Base-by-base conservation (phyloP, 192 early-diverging fungal genomes). In the Nowakowskiella sp. region DNA sequence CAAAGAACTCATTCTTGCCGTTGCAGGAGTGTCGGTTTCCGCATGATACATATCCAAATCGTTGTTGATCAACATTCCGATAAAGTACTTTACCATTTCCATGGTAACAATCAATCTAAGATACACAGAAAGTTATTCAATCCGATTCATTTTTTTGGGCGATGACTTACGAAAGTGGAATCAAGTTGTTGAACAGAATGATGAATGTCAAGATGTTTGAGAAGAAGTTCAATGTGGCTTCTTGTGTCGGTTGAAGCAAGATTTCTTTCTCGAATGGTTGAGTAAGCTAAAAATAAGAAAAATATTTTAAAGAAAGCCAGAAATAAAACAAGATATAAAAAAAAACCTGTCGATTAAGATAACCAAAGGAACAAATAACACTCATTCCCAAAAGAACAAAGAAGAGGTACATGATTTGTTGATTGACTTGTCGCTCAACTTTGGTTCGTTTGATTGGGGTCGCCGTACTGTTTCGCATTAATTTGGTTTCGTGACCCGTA, bases 121-220 rank as follows among this genome's bases (percentile, higher is more conserved):
- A 49, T 8, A 2, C 57, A 43, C 46, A 53, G 46, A 13, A 42
- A 52, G 47, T 8, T 53, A 50, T 28, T 0, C 6, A 30, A 21
- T 8, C 30, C 9, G 44, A 2, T 30, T 29, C 31, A 1, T n/a
- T n/a, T n/a, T n/a, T n/a, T n/a, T n/a, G n/a, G n/a, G n/a, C n/a
- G n/a, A n/a, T 39, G 2, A 36, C 21, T 56, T 62, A 87, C 82
- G 78, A 87, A 61, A 99, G 88, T 9, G 95, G 95, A 67, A 99
- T 99, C 69, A 99, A 77, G 70, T 92, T 97, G 81, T 99, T 99
- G 78, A 89, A 99, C 39, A 99, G 70, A 74, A 99, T 95, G 65
- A 95, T 83, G 63, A 92, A 99, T 9, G 95, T 99, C 67, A 99
- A 66, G 53, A 98, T 89, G 71, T 91, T 90, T 42, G 74, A 80